Evolutionary conservation across 192 early-diverging fungal species (phyloP), one percentile per base, ranked within the genome.

Genomic region (Dimargaris verticillata): DNA sequence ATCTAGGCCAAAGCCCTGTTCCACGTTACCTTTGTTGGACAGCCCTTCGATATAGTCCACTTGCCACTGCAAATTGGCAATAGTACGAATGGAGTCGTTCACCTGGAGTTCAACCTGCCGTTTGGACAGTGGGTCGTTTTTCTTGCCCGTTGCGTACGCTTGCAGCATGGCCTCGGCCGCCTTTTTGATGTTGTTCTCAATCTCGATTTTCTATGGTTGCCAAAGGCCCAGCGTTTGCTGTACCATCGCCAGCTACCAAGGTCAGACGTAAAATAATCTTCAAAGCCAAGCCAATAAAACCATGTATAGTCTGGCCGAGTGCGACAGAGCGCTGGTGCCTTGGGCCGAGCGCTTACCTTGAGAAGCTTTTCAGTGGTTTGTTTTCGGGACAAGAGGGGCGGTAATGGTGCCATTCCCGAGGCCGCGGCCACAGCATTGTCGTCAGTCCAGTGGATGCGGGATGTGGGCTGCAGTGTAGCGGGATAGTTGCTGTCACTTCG

Each of bases 131-230:
- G 53, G 53, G 33, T 55, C 53, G n/a, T 55, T 20, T 5, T 55
- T 5, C 5, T 7, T 55, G 7, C 33, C 33, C 9, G 53, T 22
- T 10, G 11, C 24, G 33, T 55, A 55, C 17, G 33, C 53, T 28
- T 55, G 53, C 11, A 55, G 53, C 53, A 55, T 55, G 24, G 33
- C 53, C 26, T 55, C 25, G 53, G 53, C 53, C 14, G 53, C 53
- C 53, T 41, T 28, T 55, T 55, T 55, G 13, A 55, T 55, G n/a
- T 55, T 55, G 33, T 55, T 55, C 24, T 55, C 53, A 24, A 55
- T 55, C 29, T 55, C 53, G 26, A 55, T 55, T 55, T 55, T 55
- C 53, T 55, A 20, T 46, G 45, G 18, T 46, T 13, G 12, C 45
- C 11, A 46, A 46, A 46, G 18, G 45, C 18, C n/a, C n/a, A n/a